Conservation (phyloP, 2,329 filamentous ascomycete genomes). For the Daldinia sp. region DNA sequence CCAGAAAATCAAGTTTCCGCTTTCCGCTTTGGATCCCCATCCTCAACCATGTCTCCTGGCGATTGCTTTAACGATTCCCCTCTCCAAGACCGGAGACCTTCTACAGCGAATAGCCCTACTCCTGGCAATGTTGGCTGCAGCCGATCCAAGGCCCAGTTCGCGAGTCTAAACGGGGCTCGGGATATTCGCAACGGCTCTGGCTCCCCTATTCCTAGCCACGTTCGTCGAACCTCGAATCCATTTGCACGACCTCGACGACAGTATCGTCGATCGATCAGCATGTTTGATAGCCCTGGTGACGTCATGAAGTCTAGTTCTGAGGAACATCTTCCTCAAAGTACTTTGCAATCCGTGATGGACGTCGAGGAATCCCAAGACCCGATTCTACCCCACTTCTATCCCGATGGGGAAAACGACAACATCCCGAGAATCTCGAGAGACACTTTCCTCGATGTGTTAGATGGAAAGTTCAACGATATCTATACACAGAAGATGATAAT, state of each 20-base stretch:
- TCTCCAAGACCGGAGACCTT: slow-evolving; percentile 73
- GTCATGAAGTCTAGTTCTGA: slow-evolving; percentile 83
- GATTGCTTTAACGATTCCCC: slow-evolving; percentile 88
- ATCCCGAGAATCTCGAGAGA: slow-evolving; percentile 87
- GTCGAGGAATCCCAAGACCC: slow-evolving; percentile 81
- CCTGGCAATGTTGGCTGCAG: slow-evolving; percentile 65
- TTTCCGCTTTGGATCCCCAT: slow-evolving; percentile 77
- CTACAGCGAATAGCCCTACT: slow-evolving; percentile 71
- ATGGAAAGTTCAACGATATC: slow-evolving; percentile 80
- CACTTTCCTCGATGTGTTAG: slow-evolving; percentile 87
- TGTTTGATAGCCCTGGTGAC: slow-evolving; percentile 95
- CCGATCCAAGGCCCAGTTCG: slow-evolving; percentile 74
- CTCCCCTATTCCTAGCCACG: slow-evolving; percentile 78
- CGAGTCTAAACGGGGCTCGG: slow-evolving; percentile 64
- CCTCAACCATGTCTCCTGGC: slow-evolving; percentile 74
- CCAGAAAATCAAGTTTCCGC: slow-evolving; percentile 75
- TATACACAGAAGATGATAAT: slow-evolving; percentile 89
- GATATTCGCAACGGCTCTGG: slow-evolving; percentile 79
- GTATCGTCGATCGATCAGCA: slow-evolving; percentile 92
- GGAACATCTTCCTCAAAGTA: slow-evolving; percentile 64
- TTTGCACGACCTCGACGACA: slow-evolving; percentile 85
- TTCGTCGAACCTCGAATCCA: slow-evolving; percentile 78
- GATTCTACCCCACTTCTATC: slow-evolving; percentile 84
- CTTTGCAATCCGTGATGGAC: slow-evolving; percentile 82
- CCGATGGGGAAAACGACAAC: slow-evolving; percentile 83